phyloP scores from a whole-genome alignment of 1,139 yeast species.

The Hanseniaspora gamundiae region DNA sequence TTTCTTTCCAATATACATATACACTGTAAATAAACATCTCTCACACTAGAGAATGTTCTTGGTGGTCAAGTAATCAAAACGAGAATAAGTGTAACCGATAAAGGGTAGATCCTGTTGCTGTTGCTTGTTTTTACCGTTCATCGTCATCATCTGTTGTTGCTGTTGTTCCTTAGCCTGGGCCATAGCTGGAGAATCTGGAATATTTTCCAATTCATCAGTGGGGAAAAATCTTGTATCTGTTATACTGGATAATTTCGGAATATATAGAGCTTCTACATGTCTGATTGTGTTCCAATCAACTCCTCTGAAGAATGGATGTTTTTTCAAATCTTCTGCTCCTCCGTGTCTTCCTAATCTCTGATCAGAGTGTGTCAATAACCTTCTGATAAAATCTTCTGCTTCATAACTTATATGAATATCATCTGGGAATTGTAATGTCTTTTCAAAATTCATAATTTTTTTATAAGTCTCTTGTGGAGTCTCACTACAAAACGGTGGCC shows the following conservation, averaged over 20 bases:
- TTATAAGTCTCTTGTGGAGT: conserved; percentile 97
- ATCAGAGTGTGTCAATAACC: conserved; percentile 74
- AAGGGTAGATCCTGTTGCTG: conserved; percentile 85
- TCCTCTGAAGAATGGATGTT: conserved; percentile 88
- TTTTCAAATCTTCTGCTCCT: conserved; percentile 88
- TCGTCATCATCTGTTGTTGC: conserved; percentile 28
- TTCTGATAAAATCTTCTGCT: conserved; percentile 81
- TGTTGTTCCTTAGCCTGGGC: conserved; percentile 59
- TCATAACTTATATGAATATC: conserved; percentile 91
- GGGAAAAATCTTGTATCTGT: conserved; percentile 98
- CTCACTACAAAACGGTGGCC: conserved; percentile 99
- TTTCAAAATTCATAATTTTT: conserved; percentile 92
- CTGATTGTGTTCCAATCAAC: conserved; percentile 94
- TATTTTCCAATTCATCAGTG: conserved; percentile 89
- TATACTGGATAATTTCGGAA: conserved; percentile 70
- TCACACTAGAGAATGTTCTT: conserved; percentile 58
- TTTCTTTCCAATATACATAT: not conserved
- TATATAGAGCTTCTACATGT: conserved; percentile 89
- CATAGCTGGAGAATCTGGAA: conserved; percentile 86
- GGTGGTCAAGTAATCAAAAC: conserved; percentile 84
- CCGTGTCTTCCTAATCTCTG: conserved; percentile 82
- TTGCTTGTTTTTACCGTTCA: conserved; percentile 30
- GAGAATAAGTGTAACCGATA: conserved; percentile 89
- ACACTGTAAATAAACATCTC: not conserved
- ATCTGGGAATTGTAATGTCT: conserved; percentile 85